A percentile compares a stretch with the other conserved stretches of the same genome.
Conservation (phyloP, 106 monocot species). For the Cymbidium sinense region DNA sequence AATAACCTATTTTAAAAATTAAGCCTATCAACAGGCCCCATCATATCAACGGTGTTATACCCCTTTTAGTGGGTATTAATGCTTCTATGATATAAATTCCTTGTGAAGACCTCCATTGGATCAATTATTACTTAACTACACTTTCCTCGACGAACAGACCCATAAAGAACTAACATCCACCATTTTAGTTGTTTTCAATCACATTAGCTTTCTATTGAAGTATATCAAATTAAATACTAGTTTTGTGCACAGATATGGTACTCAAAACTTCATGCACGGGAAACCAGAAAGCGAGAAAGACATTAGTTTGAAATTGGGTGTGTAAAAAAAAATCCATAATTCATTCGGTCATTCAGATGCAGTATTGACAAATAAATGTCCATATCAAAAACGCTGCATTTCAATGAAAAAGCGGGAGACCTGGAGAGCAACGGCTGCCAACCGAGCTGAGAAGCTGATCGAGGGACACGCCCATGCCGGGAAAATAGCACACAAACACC, state of each 20-base stretch:
- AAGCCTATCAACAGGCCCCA: too few relatives aligned
- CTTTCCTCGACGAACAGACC: not conserved
- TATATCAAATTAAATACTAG: not conserved
- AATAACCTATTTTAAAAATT: too few relatives aligned
- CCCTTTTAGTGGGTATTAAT: not conserved
- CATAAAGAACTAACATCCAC: not conserved
- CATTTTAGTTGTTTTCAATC: not conserved
- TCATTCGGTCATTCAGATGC: not conserved
- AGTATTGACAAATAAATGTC: not conserved
- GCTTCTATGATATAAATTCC: not conserved
- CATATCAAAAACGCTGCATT: not conserved
- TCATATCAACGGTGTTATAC: not conserved
- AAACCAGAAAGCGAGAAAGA: not conserved
- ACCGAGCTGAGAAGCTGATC: slow-evolving; percentile 34
- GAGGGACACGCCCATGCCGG: slow-evolving; percentile 58
- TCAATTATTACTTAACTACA: not conserved
- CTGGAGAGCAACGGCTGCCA: slow-evolving; percentile 48
- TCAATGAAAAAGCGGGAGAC: slow-evolving; percentile 12
- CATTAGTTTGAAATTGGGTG: not conserved
- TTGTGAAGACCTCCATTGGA: not conserved
- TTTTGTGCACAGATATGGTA: too few relatives aligned
- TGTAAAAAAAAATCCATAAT: not conserved
- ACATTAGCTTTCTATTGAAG: not conserved
- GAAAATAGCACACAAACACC: slow-evolving; percentile 80
- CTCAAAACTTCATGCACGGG: not conserved